Base-by-base conservation (phyloP, 2,329 filamentous ascomycete genomes). In the Fusarium hainanense region DNA sequence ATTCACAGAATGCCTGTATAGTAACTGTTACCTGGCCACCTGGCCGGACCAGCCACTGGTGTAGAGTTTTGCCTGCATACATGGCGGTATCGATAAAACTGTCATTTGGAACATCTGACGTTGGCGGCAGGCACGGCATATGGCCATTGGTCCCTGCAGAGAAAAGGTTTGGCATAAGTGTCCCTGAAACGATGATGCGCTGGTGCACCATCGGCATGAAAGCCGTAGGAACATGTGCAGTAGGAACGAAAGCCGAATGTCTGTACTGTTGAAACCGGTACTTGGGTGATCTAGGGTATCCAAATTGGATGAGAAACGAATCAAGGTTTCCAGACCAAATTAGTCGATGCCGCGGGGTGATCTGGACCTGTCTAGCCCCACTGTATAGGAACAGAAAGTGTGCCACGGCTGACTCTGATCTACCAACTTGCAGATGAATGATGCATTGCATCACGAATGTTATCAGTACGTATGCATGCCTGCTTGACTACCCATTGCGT, bases 291-390 rank as follows among this genome's bases (percentile, higher is more conserved):
- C 30, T 27, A 63, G 48, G 37, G 62, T 40, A 52, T 32, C 40
- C 25, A 44, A 27, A 16, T 30, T 52, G 61, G 32, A 48, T n/a
- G 16, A 20, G 21, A 21, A 50, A 50, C 27, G 48, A 28, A 47
- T 52, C 58, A 60, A 47, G 43, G 48, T 51, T 61, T 66, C 59
- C 42, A 55, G 58, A 61, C 63, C 64, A 55, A 54, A 48, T 55
- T 66, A 58, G 69, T 58, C 32, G 25, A 50, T 70, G 63, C 69
- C 69, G 66, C 69, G 69, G 68, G 54, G 47, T 34, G 44, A 54
- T 61, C 66, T 70, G 20, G 34, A 58, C 69, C 69, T 56, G 69
- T 41, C 43, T 70, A 65, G 69, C 43, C 54, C 55, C 25, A 32
- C 44, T 47, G 41, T 46, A 50, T 43, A 54, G 48, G 41, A 46